A percentile compares a stretch with the other conserved stretches of the same genome.
Conservation (phyloP, 768 basidiomycete species). For the Rhodotorula taiwanensis region DNA sequence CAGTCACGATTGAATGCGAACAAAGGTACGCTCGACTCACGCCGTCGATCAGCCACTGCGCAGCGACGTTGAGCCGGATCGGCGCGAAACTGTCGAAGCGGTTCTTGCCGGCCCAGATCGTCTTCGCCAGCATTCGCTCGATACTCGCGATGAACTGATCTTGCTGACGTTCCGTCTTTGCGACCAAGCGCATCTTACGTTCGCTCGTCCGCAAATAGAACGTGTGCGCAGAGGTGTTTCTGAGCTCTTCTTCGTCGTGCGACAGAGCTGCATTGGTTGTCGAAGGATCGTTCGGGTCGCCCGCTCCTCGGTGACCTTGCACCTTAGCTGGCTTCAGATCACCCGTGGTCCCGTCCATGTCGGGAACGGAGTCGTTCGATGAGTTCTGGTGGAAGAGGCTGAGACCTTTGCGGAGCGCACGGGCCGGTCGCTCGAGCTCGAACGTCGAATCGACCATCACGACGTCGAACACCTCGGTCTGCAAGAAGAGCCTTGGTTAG, state of each 20-base stretch:
- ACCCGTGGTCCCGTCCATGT: background rate
- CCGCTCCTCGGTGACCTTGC: slow-evolving; percentile 50
- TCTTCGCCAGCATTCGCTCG: slow-evolving; percentile 66
- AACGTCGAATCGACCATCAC: slow-evolving; percentile 88
- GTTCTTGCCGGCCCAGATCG: slow-evolving; percentile 70
- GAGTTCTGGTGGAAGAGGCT: slow-evolving; percentile 53
- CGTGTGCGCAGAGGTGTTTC: slow-evolving; percentile 80
- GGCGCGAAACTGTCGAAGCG: slow-evolving; percentile 94
- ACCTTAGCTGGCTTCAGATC: background rate
- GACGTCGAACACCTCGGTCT: slow-evolving; percentile 87
- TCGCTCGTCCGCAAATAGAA: slow-evolving; percentile 92
- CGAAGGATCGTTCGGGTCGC: slow-evolving; percentile 54
- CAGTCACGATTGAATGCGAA: background rate
- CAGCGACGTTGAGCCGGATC: slow-evolving; percentile 81
- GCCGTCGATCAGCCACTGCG: slow-evolving; percentile 97
- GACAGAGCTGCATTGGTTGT: slow-evolving; percentile 42
- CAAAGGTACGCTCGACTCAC: slow-evolving; percentile 50
- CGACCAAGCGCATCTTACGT: slow-evolving; percentile 73
- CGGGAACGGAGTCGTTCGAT: slow-evolving; percentile 8
- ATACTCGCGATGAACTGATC: slow-evolving; percentile 90
- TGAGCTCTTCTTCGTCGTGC: slow-evolving; percentile 48
- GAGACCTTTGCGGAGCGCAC: slow-evolving; percentile 79
- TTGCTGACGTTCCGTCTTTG: slow-evolving; percentile 94
- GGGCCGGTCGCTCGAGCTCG: slow-evolving; percentile 76
- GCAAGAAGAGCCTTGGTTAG: background rate